Conservation (phyloP, 1,139 yeast genomes). For the Yamadazyma sp. region DNA sequence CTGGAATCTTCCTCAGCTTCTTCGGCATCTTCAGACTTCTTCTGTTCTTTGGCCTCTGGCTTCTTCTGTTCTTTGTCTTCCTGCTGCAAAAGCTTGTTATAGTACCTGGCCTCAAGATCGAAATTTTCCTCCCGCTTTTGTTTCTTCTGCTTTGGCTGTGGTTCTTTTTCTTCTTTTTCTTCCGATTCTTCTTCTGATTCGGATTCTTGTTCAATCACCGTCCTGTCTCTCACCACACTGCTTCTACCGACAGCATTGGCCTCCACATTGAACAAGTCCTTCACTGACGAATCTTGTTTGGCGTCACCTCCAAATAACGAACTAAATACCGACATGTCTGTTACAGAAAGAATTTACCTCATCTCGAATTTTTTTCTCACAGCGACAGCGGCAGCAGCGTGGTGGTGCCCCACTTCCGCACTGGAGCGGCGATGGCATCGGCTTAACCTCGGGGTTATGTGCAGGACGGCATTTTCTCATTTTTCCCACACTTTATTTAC, state of each 20-base stretch:
- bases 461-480: not conserved
- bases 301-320: slow-evolving; percentile 29
- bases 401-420: slow-evolving; percentile 1
- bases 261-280: slow-evolving; percentile 32
- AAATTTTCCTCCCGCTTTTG: slow-evolving; percentile 36
- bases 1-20: slow-evolving; percentile 1
- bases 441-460: not conserved
- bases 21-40: too few relatives aligned
- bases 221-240: slow-evolving; percentile 5
- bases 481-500: slow-evolving; percentile 1
- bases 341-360: slow-evolving; percentile 6
- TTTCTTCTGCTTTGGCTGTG: slow-evolving; percentile 20
- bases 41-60: slow-evolving; percentile 12
- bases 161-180: slow-evolving; percentile 10
- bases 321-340: slow-evolving; percentile 25
- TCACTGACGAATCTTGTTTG: slow-evolving; percentile 25
- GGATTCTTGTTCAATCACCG: not conserved
- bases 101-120: slow-evolving; percentile 50
- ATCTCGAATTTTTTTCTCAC: slow-evolving; percentile 10
- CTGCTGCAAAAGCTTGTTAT: slow-evolving; percentile 36
- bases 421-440: not conserved
- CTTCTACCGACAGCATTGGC: slow-evolving; percentile 12
- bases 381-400: too few relatives aligned
- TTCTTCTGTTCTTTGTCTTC: slow-evolving; percentile 14
- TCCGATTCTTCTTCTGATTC: slow-evolving; percentile 4